Conservation (phyloP, 805 yeast species). For the Candida khao-thaluensis region DNA sequence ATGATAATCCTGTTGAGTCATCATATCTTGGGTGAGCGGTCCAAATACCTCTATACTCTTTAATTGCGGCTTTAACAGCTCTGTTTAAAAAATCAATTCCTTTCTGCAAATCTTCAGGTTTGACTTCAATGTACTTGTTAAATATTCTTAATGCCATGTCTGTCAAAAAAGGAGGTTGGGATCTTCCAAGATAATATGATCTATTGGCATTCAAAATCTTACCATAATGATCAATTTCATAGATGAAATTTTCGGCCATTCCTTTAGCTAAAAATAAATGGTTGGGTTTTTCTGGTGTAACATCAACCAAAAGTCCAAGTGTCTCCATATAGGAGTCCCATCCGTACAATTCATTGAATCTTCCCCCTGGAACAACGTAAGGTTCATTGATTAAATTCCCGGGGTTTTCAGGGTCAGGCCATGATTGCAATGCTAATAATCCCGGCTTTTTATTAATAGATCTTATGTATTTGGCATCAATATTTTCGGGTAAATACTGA, state of each 20-base stretch:
- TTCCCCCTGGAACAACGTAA: constrained; percentile 95
- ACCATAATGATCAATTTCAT: constrained; percentile 87
- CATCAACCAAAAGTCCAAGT: constrained; percentile 71
- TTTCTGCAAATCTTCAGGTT: constrained; percentile 32
- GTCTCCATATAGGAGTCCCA: constrained; percentile 98
- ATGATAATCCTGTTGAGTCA: constrained; percentile 70
- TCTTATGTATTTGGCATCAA: constrained; percentile 75
- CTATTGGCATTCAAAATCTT: constrained; percentile 93
- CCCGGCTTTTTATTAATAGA: constrained; percentile 85
- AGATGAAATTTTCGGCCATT: constrained; percentile 89
- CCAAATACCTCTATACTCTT: constrained; percentile 86
- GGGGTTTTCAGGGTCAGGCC: constrained; percentile 53
- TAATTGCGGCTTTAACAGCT: constrained; percentile 75
- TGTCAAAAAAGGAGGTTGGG: constrained; percentile 96
- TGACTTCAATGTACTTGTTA: constrained; percentile 50
- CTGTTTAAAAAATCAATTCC: constrained; percentile 62
- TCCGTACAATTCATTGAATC: constrained; percentile 94
- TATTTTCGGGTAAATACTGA: constrained; percentile 68
- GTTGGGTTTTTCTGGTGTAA: constrained; percentile 29
- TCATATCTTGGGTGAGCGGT: constrained; percentile 71
- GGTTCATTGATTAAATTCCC: constrained; percentile 64
- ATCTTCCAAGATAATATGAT: constrained; percentile 83
- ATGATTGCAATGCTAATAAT: constrained; percentile 74
- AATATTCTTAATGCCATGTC: constrained; percentile 82
- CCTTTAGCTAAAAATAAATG: constrained; percentile 74